Evolutionary conservation across 1,139 yeast species (phyloP).

Genomic region (Lodderomyces jiufengensis): DNA sequence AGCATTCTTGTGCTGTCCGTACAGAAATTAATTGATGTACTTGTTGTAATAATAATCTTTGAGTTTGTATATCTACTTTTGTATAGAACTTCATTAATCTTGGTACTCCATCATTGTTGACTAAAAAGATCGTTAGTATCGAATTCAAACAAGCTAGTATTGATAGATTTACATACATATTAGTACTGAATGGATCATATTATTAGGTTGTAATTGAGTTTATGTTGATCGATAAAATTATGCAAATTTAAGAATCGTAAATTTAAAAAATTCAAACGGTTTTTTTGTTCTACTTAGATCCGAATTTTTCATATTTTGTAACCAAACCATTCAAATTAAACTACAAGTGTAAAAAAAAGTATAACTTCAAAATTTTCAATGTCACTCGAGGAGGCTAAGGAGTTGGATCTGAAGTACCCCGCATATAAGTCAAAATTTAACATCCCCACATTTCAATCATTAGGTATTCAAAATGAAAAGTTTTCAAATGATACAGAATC

Average conservation of each 20-base stretch:
- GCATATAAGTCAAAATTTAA: slow-evolving; percentile 42
- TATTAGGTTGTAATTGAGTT: too few relatives aligned
- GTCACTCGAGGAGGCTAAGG: slow-evolving; percentile 18
- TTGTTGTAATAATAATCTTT: slow-evolving; percentile 67
- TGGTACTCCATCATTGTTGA: slow-evolving; percentile 91
- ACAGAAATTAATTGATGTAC: slow-evolving; percentile 68
- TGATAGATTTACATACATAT: slow-evolving; percentile 58
- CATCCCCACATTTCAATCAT: slow-evolving; percentile 56
- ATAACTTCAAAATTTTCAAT: not conserved
- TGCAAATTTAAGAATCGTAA: not conserved
- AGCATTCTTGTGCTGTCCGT: slow-evolving; percentile 70
- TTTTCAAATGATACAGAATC: slow-evolving; percentile 24
- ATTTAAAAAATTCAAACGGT: not conserved
- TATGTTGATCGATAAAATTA: too few relatives aligned
- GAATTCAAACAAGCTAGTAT: too few relatives aligned
- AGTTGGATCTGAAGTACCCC: slow-evolving; percentile 36
- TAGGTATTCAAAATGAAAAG: slow-evolving; percentile 36
- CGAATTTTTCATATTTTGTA: not conserved
- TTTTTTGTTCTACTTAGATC: not conserved
- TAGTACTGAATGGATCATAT: slow-evolving; percentile 85
- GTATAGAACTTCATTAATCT: slow-evolving; percentile 89
- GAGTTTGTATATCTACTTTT: slow-evolving; percentile 78
- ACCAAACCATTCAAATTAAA: not conserved
- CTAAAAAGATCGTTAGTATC: slow-evolving; percentile 31
- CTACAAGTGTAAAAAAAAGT: not conserved